Base-by-base conservation (phyloP, 441 rosid species). In the Adansonia grandidieri region DNA sequence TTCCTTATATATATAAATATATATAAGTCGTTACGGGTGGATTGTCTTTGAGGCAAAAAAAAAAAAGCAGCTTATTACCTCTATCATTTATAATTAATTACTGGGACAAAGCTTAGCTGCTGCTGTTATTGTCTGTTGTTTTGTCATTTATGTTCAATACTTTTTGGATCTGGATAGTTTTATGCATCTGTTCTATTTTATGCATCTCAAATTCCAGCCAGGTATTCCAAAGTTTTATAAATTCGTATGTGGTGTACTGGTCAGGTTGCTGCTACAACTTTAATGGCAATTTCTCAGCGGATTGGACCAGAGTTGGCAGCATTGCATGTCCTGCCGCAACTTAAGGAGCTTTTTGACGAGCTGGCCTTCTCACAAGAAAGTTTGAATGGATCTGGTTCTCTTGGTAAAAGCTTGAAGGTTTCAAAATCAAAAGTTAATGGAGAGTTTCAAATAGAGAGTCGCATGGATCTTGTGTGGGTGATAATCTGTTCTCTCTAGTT, bases 381-480 rank as follows among this genome's bases (percentile, higher is more conserved):
- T 77, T 78, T 76, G 40, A 75, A 77, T 77, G 81, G 80, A 47
- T 83, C 92, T 75, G 88, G 87, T 71, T 89, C 91, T 73, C 70
- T 82, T 65, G 86, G 84, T 78, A 83, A 82, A 86, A 87, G 77
- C 81, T 84, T 74, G 76, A 89, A 83, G 86, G 76, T 72, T 83
- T 73, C 86, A 4, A 85, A 82, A 71, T 75, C 80, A 58, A 93
- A 83, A 84, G 77, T 73, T 73, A 84, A 85, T 63, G 87, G 86
- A 86, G 92, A 87, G 85, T 82, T 88, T 82, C 91, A 87, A 78
- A 86, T 95, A 75, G 94, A 85, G 87, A 91, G 95, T 83, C 94
- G 92, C 22, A 89, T 89, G 91, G 97, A 93, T 86, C 95, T 95
- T 87, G 97, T 92, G 99, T 95, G 90, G 79, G 97, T 92, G 86